These are phyloP conservation scores for Ustilago hordei DNA, from an alignment of 1,284 basidiomycete species.

Conservation along the genomic window DNA sequence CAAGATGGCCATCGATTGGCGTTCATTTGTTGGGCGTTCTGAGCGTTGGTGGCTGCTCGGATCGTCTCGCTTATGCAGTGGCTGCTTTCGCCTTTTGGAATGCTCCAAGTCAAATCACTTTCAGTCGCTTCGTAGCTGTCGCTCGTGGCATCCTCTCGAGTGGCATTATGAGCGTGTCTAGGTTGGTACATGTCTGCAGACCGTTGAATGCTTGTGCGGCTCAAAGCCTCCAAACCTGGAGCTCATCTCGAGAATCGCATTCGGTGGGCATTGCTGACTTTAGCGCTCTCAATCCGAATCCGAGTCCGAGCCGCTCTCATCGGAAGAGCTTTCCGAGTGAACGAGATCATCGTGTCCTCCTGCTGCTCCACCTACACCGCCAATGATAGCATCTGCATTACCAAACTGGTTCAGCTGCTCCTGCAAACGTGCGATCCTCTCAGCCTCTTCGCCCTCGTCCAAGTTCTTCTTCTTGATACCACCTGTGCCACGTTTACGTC, in stretches of 20 bases:
- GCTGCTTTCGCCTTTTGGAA: too few relatives aligned
- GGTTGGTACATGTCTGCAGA: too few relatives aligned
- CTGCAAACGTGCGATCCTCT: slow-evolving; percentile 65
- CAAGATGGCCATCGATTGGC: too few relatives aligned
- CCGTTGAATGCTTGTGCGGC: too few relatives aligned
- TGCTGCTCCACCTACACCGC: slow-evolving; percentile 23
- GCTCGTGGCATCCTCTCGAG: too few relatives aligned
- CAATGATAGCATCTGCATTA: slow-evolving; percentile 44
- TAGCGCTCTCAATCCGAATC: slow-evolving; percentile 40
- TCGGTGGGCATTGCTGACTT: neutral
- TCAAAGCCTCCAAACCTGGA: too few relatives aligned
- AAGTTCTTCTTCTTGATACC: slow-evolving; percentile 69
- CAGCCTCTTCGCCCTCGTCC: slow-evolving; percentile 67
- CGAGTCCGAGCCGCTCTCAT: slow-evolving; percentile 53
- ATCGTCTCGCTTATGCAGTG: neutral
- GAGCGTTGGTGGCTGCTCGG: neutral
- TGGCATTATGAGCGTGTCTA: too few relatives aligned
- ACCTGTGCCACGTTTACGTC: slow-evolving; percentile 66
- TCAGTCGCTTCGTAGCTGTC: too few relatives aligned
- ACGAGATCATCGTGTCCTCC: slow-evolving; percentile 68
- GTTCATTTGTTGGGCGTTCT: too few relatives aligned
- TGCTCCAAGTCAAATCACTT: too few relatives aligned
- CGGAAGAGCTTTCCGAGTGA: slow-evolving; percentile 63
- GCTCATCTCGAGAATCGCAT: too few relatives aligned
- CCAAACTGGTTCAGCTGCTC: slow-evolving; percentile 68